Evolutionary conservation across 2,329 filamentous ascomycete genomes (phyloP).

Genomic region (Raffaelea albimanens): DNA sequence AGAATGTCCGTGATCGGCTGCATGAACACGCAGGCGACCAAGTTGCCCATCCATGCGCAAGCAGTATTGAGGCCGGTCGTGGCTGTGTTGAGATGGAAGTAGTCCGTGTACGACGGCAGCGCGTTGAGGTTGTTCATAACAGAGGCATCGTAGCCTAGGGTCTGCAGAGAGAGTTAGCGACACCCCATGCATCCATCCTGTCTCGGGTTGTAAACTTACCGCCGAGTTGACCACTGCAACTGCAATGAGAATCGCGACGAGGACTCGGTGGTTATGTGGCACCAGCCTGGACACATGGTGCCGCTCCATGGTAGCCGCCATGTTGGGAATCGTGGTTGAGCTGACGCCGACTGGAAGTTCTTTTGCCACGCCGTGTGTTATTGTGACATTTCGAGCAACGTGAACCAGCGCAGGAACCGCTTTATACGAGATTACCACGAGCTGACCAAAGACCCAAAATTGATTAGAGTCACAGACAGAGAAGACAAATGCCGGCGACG

Average conservation of each 20-base stretch:
- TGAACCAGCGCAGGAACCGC: too few species aligned
- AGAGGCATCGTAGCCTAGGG: background rate
- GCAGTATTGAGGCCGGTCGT: slow-evolving; percentile 40
- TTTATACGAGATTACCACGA: too few species aligned
- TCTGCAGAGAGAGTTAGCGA: background rate
- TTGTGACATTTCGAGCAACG: too few species aligned
- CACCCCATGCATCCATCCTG: background rate
- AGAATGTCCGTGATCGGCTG: background rate
- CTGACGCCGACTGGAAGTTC: too few species aligned
- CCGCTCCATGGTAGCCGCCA: background rate
- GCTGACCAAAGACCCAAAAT: too few species aligned
- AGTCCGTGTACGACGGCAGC: slow-evolving; percentile 3
- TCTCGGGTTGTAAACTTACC: too few species aligned
- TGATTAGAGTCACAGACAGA: too few species aligned
- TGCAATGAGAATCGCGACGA: background rate
- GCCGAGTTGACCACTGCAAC: background rate
- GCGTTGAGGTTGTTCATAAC: slow-evolving; percentile 1
- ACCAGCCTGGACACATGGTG: background rate
- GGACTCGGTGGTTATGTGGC: background rate
- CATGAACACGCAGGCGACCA: slow-evolving; percentile 29
- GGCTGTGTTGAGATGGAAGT: slow-evolving; percentile 2
- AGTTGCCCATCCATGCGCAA: slow-evolving; percentile 40
- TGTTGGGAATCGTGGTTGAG: too few species aligned
- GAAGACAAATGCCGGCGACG: too few species aligned
- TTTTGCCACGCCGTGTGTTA: too few species aligned